Percentiles rank a stretch among this genome's conserved stretches.
phyloP scores from a whole-genome alignment of 2,329 filamentous ascomycete species.

The Arthrobotrys megalospora region DNA sequence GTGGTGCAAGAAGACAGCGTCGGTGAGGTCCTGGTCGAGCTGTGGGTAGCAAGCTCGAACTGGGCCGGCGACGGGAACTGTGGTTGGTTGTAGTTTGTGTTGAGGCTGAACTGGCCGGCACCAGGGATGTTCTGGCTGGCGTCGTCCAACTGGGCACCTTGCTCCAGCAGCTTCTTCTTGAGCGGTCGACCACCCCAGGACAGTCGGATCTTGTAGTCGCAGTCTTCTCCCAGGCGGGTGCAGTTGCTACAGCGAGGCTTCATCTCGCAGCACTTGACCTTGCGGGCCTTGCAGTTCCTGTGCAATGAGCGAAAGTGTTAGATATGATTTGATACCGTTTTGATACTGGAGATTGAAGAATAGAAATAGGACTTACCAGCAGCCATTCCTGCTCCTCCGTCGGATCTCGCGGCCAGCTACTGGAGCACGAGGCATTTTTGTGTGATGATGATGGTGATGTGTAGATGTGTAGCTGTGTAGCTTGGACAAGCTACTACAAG shows the following conservation, averaged over 20 bases:
- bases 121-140: slow-evolving; percentile 65
- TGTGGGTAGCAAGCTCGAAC: slow-evolving; percentile 63
- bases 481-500: slow-evolving; percentile 48
- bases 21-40: slow-evolving; percentile 57
- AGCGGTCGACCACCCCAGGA: slow-evolving; percentile 65
- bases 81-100: slow-evolving; percentile 61
- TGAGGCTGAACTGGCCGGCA: slow-evolving; percentile 65
- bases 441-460: slow-evolving; percentile 9
- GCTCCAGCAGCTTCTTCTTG: slow-evolving; percentile 64
- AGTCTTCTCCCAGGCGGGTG: slow-evolving; percentile 65
- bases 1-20: slow-evolving; percentile 56
- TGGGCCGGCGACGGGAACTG: slow-evolving; percentile 64
- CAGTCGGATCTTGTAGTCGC: slow-evolving; percentile 65
- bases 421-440: slow-evolving; percentile 64
- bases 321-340: too few species aligned
- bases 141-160: slow-evolving; percentile 64
- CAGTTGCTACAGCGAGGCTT: slow-evolving; percentile 65
- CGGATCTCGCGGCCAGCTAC: slow-evolving; percentile 64
- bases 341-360: neutral
- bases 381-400: slow-evolving; percentile 64
- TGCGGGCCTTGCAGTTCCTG: slow-evolving; percentile 65
- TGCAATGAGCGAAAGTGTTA: too few species aligned
- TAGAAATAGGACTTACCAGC: slow-evolving; percentile 63
- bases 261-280: slow-evolving; percentile 65
- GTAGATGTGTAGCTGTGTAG: slow-evolving; percentile 46